Percentiles rank a stretch among this genome's conserved stretches.
Conservation (phyloP, 2,329 filamentous ascomycete species). For the Tolypocladium tundrense region DNA sequence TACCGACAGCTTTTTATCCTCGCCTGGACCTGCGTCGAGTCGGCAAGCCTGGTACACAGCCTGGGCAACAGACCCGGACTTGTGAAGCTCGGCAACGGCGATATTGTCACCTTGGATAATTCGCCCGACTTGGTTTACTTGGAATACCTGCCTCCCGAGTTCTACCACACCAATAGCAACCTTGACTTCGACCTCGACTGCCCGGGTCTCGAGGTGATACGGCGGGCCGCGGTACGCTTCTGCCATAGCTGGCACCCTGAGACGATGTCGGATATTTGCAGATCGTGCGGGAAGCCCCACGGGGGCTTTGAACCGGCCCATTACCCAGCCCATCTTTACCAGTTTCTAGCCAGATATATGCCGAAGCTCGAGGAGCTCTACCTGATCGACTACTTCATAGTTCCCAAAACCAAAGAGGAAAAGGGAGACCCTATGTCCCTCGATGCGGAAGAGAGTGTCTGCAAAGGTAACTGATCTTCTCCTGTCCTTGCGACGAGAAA, state of each 20-base stretch:
- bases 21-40: constrained; percentile 16
- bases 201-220: constrained; percentile 19
- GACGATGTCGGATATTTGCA: constrained; percentile 14
- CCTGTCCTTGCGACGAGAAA: neutral
- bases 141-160: constrained; percentile 21
- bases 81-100: constrained; percentile 15
- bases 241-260: constrained; percentile 29
- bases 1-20: constrained; percentile 16
- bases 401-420: constrained; percentile 13
- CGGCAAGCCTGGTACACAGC: constrained; percentile 10
- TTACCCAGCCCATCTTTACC: constrained; percentile 30
- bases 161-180: constrained; percentile 15
- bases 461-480: neutral
- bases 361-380: constrained; percentile 32
- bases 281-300: constrained; percentile 22
- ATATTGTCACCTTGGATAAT: constrained; percentile 18
- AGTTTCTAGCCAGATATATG: constrained; percentile 30
- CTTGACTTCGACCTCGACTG: constrained; percentile 17
- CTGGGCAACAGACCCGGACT: constrained; percentile 10
- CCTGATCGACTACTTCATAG: constrained; percentile 32
- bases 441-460: neutral
- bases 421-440: neutral
- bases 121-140: constrained; percentile 21
- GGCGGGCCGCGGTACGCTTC: constrained; percentile 30
- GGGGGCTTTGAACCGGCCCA: constrained; percentile 12